These are phyloP conservation scores for Teratosphaeria zuluensis DNA, from an alignment of 2,329 filamentous ascomycete species.

Conservation along the genomic window DNA sequence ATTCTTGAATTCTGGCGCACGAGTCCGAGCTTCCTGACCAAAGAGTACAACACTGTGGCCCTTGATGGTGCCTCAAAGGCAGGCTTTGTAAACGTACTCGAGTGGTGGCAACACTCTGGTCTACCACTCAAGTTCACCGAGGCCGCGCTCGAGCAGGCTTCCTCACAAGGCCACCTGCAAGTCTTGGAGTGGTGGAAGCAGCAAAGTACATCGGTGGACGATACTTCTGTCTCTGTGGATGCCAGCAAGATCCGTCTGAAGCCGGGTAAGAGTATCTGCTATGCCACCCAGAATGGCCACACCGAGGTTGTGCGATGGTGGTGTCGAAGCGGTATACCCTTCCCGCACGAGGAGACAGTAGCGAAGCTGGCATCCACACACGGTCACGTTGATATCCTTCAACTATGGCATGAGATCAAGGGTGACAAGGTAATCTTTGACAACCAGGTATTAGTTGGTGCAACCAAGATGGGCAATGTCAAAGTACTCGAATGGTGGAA, in stretches of 20 bases:
- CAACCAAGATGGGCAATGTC: slow-evolving; percentile 78
- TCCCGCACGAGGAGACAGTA: slow-evolving; percentile 70
- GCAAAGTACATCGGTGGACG: slow-evolving; percentile 29
- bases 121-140: slow-evolving; percentile 79
- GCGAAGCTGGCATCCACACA: slow-evolving; percentile 76
- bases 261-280: slow-evolving; percentile 73
- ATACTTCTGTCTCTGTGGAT: slow-evolving; percentile 17
- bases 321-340: slow-evolving; percentile 70
- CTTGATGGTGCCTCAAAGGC: slow-evolving; percentile 80
- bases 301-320: slow-evolving; percentile 76
- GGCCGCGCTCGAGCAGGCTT: slow-evolving; percentile 77
- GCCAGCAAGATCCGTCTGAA: slow-evolving; percentile 50
- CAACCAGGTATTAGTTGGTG: slow-evolving; percentile 71
- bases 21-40: slow-evolving; percentile 70
- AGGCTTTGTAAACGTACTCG: slow-evolving; percentile 73
- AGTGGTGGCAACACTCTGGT: slow-evolving; percentile 83
- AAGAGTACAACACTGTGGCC: slow-evolving; percentile 77
- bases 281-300: slow-evolving; percentile 74
- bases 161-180: slow-evolving; percentile 69
- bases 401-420: slow-evolving; percentile 69
- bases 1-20: slow-evolving; percentile 88
- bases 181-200: slow-evolving; percentile 91
- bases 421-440: slow-evolving; percentile 74
- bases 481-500: slow-evolving; percentile 91
- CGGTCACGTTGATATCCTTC: slow-evolving; percentile 73